Base-by-base conservation (phyloP, 116 monocot genomes). In the Dioscorea cayenensis region DNA sequence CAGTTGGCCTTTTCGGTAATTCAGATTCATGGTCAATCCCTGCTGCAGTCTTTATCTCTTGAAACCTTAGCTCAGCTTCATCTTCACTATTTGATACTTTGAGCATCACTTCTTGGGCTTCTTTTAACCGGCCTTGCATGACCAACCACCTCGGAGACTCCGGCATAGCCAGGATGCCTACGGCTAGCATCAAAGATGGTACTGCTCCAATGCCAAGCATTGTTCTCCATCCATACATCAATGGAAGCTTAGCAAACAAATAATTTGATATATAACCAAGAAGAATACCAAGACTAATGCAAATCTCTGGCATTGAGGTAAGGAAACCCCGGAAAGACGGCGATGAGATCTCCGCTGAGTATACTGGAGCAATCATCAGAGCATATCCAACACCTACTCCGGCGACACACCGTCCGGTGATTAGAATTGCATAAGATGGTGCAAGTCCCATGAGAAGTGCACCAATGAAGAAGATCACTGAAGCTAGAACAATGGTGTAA, bases 101-200 rank as follows among this genome's bases (percentile, higher is more conserved):
- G 3, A 62, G 11, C 1, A 82, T 65, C 17, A 82, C 81, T 9
- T 55, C 20, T 20, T 51, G 68, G 10, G 77, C 81, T 2, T 59
- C 77, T 2, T 51, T 62, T 10, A 76, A 25, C 2, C 77, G 49
- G 4, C 81, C 81, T 38, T 73, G 72, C 73, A 82, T 77, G 36
- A 72, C 77, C 12, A 82, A 68, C 81, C 77, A 82, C 63, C 81
- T 28, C 6, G 81, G 73, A 12, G 81, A 77, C 65, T 82, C 81
- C 9, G 73, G 77, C 76, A 82, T 73, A 1, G 36, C 64, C 14
- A 74, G 70, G 17, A 79, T 61, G 27, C 74, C 79, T 2, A 79
- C 0, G 25, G 64, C 73, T 0, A 78, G 60, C 21, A 66, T 32
- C 35, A 78, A 29, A 12, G 72, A 49, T 7, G 78, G 78, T 8